Evolutionary conservation across 345 rosid genomes (phyloP), one percentile per base, ranked within the genome.

Genomic region (Citrus australasica): DNA sequence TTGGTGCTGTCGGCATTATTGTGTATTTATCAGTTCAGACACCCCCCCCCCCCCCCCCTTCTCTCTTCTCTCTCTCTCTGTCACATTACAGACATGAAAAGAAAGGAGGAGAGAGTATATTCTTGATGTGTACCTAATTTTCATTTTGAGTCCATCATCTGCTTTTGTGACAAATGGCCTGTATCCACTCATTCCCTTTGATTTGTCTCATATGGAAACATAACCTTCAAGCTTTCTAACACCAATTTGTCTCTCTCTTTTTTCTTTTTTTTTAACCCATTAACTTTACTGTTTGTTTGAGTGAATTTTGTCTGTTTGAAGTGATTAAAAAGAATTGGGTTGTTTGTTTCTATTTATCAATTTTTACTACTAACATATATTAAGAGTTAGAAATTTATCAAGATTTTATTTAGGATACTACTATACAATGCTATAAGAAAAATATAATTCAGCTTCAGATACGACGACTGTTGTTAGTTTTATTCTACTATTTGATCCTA

Each of bases 1-100:
- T 51, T 74, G 78, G 77, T 80, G 80, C 35, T 84, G 87, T 84
- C 84, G 83, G 69, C 59, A 82, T 84, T 56, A 67, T 80, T 66
- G 76, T 66, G 74, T 76, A 71, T 73, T 67, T 28, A 40, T 51
- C 35, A 51, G 55, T 16, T 48, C 75, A 48, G 79, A 76, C 74
- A 79, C 21, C 27, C 24, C 61, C 0, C 35, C 21, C 66, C 2
- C 28, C 10, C 28, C 28, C 30, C 48, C 0, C 33, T 4, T 32
- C 37, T 40, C 13, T 40, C 13, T 5, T 9, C 46, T 40, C 13
- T 40, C 13, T 40, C 46, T 40, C 46, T 40, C 3, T 9, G 46
- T 74, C 46, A 5, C 8, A 30, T 7, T 35, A 9, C 25, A 2
- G 55, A 38, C 68, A 67, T 7, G 74, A 66, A 33, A 71, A 24